Percentiles rank a stretch among this genome's conserved stretches.
These are phyloP conservation scores for Beauveria brongniartii DNA, from an alignment of 2,329 filamentous ascomycete species.

Conservation along the genomic window DNA sequence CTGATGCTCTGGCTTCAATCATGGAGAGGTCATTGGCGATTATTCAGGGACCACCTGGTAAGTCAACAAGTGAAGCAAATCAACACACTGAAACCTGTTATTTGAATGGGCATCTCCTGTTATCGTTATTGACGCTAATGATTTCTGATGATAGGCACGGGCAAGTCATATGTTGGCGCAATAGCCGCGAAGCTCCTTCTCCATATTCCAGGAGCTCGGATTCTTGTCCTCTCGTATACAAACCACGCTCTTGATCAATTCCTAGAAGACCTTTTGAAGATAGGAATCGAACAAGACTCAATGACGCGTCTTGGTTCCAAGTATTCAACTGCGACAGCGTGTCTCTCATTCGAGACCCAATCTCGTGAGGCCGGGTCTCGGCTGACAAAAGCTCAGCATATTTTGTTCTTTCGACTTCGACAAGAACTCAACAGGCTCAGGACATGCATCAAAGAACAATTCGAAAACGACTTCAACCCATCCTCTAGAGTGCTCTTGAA, in stretches of 20 bases:
- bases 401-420: neutral
- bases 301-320: conserved; percentile 61
- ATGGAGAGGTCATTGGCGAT: conserved; percentile 46
- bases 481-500: neutral
- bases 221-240: conserved; percentile 61
- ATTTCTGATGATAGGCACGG: conserved; percentile 44
- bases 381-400: neutral
- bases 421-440: neutral
- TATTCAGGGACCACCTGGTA: conserved; percentile 67
- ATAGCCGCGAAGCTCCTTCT: conserved; percentile 50
- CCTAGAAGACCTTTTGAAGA: conserved; percentile 52
- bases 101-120: neutral
- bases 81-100: no score
- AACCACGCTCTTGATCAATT: conserved; percentile 62
- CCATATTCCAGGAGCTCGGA: conserved; percentile 36
- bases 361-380: neutral
- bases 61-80: conserved; percentile 9
- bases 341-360: conserved; percentile 24
- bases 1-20: conserved; percentile 42
- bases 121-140: neutral
- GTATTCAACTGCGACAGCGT: conserved; percentile 37
- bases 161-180: conserved; percentile 67
- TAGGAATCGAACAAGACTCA: conserved; percentile 38
- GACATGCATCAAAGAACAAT: neutral
- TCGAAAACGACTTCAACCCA: neutral